Percentiles rank a stretch among this genome's conserved stretches.
Evolutionary conservation across 2,329 filamentous ascomycete species (phyloP).

Genomic region (Cercospora canescens): DNA sequence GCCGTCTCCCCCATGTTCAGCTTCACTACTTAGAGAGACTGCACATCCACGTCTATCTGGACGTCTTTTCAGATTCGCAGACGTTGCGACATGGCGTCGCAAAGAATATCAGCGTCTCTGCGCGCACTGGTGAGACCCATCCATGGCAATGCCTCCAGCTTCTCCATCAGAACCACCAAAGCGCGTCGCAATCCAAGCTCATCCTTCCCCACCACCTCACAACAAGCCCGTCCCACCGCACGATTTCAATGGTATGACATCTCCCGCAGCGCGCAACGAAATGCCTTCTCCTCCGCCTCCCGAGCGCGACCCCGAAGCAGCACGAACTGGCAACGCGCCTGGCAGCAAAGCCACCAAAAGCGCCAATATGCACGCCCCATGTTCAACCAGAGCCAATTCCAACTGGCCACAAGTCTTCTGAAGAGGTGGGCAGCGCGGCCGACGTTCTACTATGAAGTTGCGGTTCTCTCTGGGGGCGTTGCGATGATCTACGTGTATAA

Average conservation of each 20-base stretch:
- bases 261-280: constrained; percentile 4
- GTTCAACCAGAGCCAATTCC: constrained; percentile 37
- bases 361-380: constrained; percentile 27
- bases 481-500: constrained; percentile 66
- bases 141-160: neutral
- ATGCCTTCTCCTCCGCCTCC: neutral
- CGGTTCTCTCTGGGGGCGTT: constrained; percentile 42
- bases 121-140: neutral
- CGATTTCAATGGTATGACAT: constrained; percentile 12
- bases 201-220: neutral
- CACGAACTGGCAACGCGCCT: constrained; percentile 13
- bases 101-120: constrained; percentile 8
- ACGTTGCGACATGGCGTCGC: neutral
- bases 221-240: neutral
- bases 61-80: neutral
- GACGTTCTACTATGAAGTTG: constrained; percentile 50
- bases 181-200: neutral
- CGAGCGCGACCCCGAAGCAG: neutral
- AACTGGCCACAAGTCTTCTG: constrained; percentile 27
- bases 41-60: neutral
- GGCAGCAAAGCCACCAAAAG: constrained; percentile 17
- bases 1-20: neutral
- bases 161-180: neutral
- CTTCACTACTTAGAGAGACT: neutral
- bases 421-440: constrained; percentile 44